Base-by-base conservation (phyloP, 495 filamentous ascomycete species). In the Trichoderma virens region DNA sequence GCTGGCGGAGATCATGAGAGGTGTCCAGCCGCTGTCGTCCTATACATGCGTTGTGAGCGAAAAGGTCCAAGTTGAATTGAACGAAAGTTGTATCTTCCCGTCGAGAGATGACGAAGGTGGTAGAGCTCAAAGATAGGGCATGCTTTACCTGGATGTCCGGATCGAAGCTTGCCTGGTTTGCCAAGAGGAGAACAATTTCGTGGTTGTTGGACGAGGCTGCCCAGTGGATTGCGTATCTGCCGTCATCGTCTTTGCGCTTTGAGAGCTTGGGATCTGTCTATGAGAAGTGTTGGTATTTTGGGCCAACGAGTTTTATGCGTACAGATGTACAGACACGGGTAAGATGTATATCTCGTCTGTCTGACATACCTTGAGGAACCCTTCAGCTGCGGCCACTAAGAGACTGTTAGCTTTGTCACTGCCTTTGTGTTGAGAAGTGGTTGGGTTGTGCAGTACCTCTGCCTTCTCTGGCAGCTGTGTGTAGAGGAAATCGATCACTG, bases 221-320 rank as follows among this genome's bases (percentile, higher is more conserved):
- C 95, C 95, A 99, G 76, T 99, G 95, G 61, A 98, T 87, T 0
- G 95, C 89, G 27, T 97, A 84, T 60, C 94, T 90, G 60, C 92
- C 91, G 73, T 99, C 94, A 60, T 90, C 87, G 69, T 99, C 94
- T 72, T 86, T 89, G 59, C 78, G 79, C 38, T 77, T 79, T 16
- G 90, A 87, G 45, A 93, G 82, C 68, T 90, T 91, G 0, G 90
- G 88, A 69, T 95, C 92, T 69, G 88, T 88, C 86, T 95, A 65
- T 67, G 41, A 62, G 64, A 35, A 54, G 60, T 30, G 31, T 66
- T 70, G 56, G 70, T 66, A n/a, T 35, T n/a, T n/a, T n/a, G n/a
- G n/a, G n/a, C n/a, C n/a, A n/a, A n/a, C 16, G 38, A 9, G 38
- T 39, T 13, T 39, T 6, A 13, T 59, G 56, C 16, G 25, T 59